Evolutionary conservation across 192 early-diverging fungal species (phyloP), one percentile per base, ranked within the genome.

Genomic region (Thamnidium elegans): DNA sequence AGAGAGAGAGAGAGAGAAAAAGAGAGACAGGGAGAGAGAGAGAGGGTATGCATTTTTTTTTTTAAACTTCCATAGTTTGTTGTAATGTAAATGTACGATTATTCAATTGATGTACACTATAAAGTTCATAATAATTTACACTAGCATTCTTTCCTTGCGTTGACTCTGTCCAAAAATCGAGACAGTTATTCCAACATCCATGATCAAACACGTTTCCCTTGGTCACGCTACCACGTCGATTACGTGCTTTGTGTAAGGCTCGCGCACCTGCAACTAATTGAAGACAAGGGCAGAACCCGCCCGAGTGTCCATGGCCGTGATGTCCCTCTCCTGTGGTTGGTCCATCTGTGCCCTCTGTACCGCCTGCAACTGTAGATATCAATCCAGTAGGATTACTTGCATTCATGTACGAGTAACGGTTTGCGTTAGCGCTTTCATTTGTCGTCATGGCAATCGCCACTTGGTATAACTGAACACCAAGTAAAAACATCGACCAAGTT

Each of bases 391-490:
- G 54, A 46, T 30, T 20, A 67, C 42, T 75, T 66, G 13, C 69
- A 63, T 79, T 76, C 54, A 81, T 58, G 51, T 80, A 82, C 3
- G 68, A 66, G 54, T 85, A 92, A 51, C 90, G 82, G 58, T 91
- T 88, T 45, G 81, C 89, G 48, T 94, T 99, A 50, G 88, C 84
- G 19, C 84, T 68, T 76, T 99, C 97, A 72, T 97, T 97, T 17
- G 97, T 97, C 0, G 97, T 99, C 62, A 83, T 79, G 10, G 81
- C 89, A 13, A 80, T 67, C 10, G 86, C 77, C 26, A 99, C 82
- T 71, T 96, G 95, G 71, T 81, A 87, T 4, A 81, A 61, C 69
- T 99, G 97, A 2, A 84, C 81, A 15, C 79, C 45, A 34, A 95
- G 71, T 36, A 99, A 71, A 55, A 92, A 85, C n/a, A 80, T 65